Percentiles rank a stretch among this genome's conserved stretches.
phyloP scores from a whole-genome alignment of 2,329 filamentous ascomycete species.

The Hypoxylon sp. region DNA sequence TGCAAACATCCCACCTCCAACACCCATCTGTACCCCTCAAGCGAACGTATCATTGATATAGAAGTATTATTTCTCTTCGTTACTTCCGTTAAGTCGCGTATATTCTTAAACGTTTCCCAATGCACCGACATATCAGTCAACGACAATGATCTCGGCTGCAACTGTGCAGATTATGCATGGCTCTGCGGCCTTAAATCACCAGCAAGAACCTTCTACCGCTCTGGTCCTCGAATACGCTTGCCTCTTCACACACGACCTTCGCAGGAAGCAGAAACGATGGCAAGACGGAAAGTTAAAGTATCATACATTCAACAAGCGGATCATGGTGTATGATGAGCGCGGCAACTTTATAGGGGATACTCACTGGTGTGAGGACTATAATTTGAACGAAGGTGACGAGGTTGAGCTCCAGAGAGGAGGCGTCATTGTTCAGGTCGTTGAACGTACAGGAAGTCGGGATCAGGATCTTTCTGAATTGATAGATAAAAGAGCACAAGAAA shows the following conservation, averaged over 20 bases:
- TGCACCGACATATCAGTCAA: neutral
- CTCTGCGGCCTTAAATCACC: slow-evolving; percentile 42
- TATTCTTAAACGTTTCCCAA: neutral
- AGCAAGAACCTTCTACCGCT: slow-evolving; percentile 60
- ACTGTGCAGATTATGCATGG: slow-evolving; percentile 46
- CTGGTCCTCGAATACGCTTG: slow-evolving; percentile 86
- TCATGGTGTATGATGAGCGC: slow-evolving; percentile 90
- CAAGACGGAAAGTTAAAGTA: slow-evolving; percentile 91
- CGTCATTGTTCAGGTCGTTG: slow-evolving; percentile 84
- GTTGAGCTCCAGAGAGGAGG: slow-evolving; percentile 81
- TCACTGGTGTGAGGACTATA: slow-evolving; percentile 80
- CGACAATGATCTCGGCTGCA: slow-evolving; percentile 40
- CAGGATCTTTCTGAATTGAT: slow-evolving; percentile 85
- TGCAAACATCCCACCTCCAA: neutral
- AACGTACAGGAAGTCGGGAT: slow-evolving; percentile 78
- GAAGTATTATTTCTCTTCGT: neutral
- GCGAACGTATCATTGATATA: slow-evolving; percentile 2
- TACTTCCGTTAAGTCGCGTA: neutral
- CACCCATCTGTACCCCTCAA: neutral
- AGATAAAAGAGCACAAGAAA: slow-evolving; percentile 76
- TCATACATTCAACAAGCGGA: slow-evolving; percentile 90
- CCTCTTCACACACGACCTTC: slow-evolving; percentile 88
- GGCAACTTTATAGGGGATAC: slow-evolving; percentile 87
- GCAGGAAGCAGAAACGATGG: slow-evolving; percentile 92
- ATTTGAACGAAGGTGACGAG: slow-evolving; percentile 86